Conservation (phyloP, 768 basidiomycete genomes). For the Suillus sp. region DNA sequence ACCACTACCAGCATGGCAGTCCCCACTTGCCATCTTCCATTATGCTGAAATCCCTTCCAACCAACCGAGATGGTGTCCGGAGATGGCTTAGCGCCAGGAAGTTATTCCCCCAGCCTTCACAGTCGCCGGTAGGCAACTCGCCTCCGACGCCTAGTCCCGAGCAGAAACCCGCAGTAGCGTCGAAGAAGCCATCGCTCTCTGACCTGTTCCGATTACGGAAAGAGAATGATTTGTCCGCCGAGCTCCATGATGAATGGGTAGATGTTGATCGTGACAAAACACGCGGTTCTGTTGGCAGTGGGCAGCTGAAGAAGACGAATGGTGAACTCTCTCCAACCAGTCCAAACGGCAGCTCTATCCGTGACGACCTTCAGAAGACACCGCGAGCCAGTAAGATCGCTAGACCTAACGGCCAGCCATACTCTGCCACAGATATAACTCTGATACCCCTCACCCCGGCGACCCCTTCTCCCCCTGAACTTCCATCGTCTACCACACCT, state of each 20-base stretch:
- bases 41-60: conserved; percentile 56
- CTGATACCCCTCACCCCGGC: conserved; percentile 37
- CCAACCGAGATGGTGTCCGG: conserved; percentile 75
- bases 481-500: conserved; percentile 64
- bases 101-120: conserved; percentile 48
- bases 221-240: conserved; percentile 51
- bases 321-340: conserved; percentile 34
- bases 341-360: conserved; percentile 28
- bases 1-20: conserved; percentile 44
- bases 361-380: conserved; percentile 37
- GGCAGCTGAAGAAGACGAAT: conserved; percentile 23
- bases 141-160: conserved; percentile 36
- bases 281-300: conserved; percentile 36
- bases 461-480: conserved; percentile 53
- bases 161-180: conserved; percentile 40
- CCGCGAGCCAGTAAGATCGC: conserved; percentile 38
- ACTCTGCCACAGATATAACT: conserved; percentile 24
- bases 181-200: conserved; percentile 67
- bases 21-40: conserved; percentile 41
- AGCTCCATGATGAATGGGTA: conserved; percentile 55
- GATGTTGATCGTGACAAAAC: conserved; percentile 52
- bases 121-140: conserved; percentile 40
- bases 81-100: conserved; percentile 75
- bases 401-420: conserved; percentile 26
- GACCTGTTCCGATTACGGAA: conserved; percentile 62